A percentile compares a stretch with the other conserved stretches of the same genome.
phyloP scores from a whole-genome alignment of 305 asterid genomes.

The Solanum hybrid region DNA sequence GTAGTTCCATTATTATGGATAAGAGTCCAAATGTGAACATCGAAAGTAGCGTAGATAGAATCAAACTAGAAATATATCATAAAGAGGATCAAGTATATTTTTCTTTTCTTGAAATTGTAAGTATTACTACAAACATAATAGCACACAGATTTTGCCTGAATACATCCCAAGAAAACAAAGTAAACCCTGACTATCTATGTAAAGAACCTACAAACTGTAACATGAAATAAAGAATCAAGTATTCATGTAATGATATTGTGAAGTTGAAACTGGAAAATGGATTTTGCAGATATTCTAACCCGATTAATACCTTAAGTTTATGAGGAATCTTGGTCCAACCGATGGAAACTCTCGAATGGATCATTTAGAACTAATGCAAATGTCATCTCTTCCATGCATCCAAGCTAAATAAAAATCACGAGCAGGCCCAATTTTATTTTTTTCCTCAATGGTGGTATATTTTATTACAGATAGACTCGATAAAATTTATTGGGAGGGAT shows the following conservation, averaged over 20 bases:
- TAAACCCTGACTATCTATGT: background rate
- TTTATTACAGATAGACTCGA: background rate
- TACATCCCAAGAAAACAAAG: background rate
- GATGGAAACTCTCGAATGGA: background rate
- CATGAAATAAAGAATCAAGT: background rate
- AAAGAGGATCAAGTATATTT: background rate
- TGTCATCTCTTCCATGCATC: background rate
- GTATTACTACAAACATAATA: background rate
- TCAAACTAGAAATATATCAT: background rate
- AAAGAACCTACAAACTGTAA: background rate
- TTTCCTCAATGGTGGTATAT: background rate
- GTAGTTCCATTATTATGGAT: background rate
- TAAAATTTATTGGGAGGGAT: background rate
- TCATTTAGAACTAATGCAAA: background rate
- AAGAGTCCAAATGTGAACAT: background rate
- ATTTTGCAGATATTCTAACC: background rate
- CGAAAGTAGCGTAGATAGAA: background rate
- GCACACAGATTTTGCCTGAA: background rate
- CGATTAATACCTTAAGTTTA: background rate
- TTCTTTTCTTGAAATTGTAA: background rate
- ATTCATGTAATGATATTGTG: background rate
- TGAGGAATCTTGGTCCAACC: background rate
- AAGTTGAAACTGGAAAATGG: background rate
- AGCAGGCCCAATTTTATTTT: background rate
- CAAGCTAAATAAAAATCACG: background rate